phyloP scores from a whole-genome alignment of 2,329 filamentous ascomycete species.

The Stachybotrys echinatus region DNA sequence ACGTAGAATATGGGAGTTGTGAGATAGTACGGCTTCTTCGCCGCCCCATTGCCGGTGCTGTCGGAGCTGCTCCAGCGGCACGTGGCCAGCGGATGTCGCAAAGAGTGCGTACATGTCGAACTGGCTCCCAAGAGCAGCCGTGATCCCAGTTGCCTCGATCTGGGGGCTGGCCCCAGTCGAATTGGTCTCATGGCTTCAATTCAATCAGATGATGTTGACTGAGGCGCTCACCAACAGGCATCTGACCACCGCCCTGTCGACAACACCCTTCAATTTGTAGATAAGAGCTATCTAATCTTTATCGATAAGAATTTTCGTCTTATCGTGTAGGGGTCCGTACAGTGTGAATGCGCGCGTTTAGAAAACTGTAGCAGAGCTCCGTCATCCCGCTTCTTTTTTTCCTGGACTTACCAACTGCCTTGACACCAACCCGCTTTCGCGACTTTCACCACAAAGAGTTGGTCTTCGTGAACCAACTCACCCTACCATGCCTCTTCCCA shows the following conservation, averaged over 20 bases:
- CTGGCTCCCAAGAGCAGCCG: constrained; percentile 5
- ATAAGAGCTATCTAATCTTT: neutral
- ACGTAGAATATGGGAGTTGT: constrained; percentile 99
- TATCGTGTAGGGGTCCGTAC: neutral
- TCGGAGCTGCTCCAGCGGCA: constrained; percentile 26
- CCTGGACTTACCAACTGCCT: neutral
- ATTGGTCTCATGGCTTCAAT: constrained; percentile 21
- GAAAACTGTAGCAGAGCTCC: constrained; percentile 12
- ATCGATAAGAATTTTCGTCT: neutral
- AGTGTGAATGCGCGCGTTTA: constrained; percentile 7
- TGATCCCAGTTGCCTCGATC: constrained; percentile 8
- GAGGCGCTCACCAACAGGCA: no score
- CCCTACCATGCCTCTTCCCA: constrained; percentile 27
- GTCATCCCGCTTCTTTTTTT: neutral
- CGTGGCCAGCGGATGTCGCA: constrained; percentile 11
- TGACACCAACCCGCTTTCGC: neutral
- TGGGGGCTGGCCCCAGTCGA: constrained; percentile 17
- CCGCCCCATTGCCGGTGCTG: constrained; percentile 11
- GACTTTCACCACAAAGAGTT: no score
- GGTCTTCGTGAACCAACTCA: no score
- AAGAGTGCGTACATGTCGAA: neutral
- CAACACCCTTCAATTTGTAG: no score
- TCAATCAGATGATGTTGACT: neutral
- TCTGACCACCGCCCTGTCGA: no score
- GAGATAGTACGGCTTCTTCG: constrained; percentile 80